These are phyloP conservation scores for Tulasnella sp. DNA, from an alignment of 768 basidiomycete species.

Conservation along the genomic window DNA sequence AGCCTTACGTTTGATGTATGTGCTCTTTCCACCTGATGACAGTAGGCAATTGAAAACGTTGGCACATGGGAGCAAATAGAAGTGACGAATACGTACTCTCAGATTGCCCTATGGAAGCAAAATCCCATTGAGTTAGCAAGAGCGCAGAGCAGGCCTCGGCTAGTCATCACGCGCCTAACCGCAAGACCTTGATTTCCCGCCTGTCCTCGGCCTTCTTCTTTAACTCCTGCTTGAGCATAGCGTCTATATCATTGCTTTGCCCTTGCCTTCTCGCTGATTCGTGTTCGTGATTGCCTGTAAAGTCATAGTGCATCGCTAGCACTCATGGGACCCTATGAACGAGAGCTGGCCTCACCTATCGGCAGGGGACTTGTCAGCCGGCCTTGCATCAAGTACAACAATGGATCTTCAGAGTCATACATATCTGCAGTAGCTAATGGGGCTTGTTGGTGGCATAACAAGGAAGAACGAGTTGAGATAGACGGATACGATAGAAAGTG, in stretches of 20 bases:
- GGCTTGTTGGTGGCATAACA: constrained; percentile 3
- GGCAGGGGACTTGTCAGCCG: constrained; percentile 47
- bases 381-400: constrained; percentile 32
- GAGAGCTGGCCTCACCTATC: constrained; percentile 31
- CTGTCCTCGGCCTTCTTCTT: constrained; percentile 40
- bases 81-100: constrained; percentile 30
- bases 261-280: constrained; percentile 37
- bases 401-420: constrained; percentile 17
- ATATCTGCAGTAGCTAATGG: not conserved
- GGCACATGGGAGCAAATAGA: too few species aligned
- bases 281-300: too few species aligned
- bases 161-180: constrained; percentile 38
- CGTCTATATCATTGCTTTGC: constrained; percentile 67
- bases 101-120: too few species aligned
- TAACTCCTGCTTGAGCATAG: constrained; percentile 51
- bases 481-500: too few species aligned
- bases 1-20: constrained; percentile 46
- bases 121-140: too few species aligned
- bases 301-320: too few species aligned
- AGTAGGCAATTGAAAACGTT: too few species aligned
- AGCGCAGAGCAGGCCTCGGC: too few species aligned
- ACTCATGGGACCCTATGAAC: too few species aligned
- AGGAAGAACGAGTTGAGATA: too few species aligned
- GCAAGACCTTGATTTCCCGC: constrained; percentile 59
- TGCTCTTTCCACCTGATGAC: constrained; percentile 45